Percentiles rank a stretch among this genome's conserved stretches.
These are phyloP conservation scores for Acacia confusa DNA, from an alignment of 306 rosid genomes.

Conservation along the genomic window DNA sequence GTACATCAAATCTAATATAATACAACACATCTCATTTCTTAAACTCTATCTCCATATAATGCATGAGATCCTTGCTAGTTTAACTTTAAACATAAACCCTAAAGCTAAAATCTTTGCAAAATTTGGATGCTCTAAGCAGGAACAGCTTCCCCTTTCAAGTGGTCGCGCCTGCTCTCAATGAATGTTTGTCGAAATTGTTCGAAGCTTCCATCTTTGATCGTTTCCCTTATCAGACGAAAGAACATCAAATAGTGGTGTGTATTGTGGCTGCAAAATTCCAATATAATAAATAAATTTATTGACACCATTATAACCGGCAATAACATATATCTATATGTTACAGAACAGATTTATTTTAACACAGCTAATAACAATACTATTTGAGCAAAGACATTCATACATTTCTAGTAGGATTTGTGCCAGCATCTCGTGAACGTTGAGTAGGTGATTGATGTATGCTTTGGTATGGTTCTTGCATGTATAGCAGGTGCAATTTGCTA, in stretches of 20 bases:
- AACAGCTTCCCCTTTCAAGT: slow-evolving; percentile 40
- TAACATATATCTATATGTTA: background rate
- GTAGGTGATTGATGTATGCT: slow-evolving; percentile 88
- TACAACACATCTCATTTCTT: background rate
- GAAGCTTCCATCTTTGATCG: slow-evolving; percentile 73
- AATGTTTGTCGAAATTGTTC: slow-evolving; percentile 63
- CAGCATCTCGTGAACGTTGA: slow-evolving; percentile 94
- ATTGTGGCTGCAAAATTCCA: slow-evolving; percentile 74
- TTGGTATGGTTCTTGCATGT: slow-evolving; percentile 85
- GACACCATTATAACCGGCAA: background rate
- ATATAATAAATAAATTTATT: slow-evolving; percentile 8
- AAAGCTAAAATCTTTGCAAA: background rate
- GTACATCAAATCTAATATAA: background rate
- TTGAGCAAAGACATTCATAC: slow-evolving; percentile 42
- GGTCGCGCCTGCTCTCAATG: slow-evolving; percentile 49
- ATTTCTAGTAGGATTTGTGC: slow-evolving; percentile 85
- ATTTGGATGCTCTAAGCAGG: slow-evolving; percentile 33
- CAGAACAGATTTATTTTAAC: background rate
- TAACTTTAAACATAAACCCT: background rate
- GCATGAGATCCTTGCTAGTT: background rate
- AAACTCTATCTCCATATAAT: background rate
- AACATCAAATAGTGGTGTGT: slow-evolving; percentile 82
- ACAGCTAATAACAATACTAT: background rate
- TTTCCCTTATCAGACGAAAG: slow-evolving; percentile 71
- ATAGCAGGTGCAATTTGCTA: slow-evolving; percentile 69